Evolutionary conservation across 1,139 yeast species (phyloP).

Genomic region (Meyerozyma guilliermondii): DNA sequence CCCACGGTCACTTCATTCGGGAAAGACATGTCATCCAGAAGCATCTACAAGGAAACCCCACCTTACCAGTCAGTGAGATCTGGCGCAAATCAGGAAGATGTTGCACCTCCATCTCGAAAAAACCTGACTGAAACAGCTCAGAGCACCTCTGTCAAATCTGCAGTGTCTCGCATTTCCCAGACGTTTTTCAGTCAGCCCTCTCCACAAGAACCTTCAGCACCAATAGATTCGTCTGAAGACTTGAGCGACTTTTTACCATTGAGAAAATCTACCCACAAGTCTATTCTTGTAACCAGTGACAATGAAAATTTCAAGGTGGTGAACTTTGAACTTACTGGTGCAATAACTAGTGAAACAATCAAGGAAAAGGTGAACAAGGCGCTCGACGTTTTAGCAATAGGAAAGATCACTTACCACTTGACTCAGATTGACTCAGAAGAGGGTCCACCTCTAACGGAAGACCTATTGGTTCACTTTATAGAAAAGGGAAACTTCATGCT

Average conservation of each 20-base stretch:
- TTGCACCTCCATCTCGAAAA: neutral
- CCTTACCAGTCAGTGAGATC: neutral
- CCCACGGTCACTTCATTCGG: neutral
- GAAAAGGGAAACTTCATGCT: constrained; percentile 32
- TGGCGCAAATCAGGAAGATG: neutral
- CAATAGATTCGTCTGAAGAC: constrained; percentile 2
- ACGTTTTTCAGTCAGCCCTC: constrained; percentile 3
- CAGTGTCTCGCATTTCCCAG: constrained; percentile 7
- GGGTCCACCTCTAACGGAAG: constrained; percentile 58
- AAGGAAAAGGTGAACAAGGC: constrained; percentile 33
- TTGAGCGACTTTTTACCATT: constrained; percentile 29
- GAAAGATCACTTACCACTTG: constrained; percentile 49
- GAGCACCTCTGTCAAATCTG: constrained; percentile 8
- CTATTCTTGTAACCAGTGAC: constrained; percentile 56
- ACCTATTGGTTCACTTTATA: constrained; percentile 28
- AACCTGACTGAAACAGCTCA: neutral
- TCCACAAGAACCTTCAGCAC: neutral
- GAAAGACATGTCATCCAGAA: neutral
- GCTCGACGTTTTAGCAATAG: constrained; percentile 37
- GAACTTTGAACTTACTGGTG: constrained; percentile 14
- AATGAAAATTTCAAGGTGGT: constrained; percentile 49
- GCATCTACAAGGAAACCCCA: neutral
- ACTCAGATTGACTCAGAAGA: constrained; percentile 66
- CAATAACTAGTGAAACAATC: constrained; percentile 10
- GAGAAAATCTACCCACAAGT: constrained; percentile 9